Base-by-base conservation (phyloP, 2,329 filamentous ascomycete species). In the Kalmusia sp. region DNA sequence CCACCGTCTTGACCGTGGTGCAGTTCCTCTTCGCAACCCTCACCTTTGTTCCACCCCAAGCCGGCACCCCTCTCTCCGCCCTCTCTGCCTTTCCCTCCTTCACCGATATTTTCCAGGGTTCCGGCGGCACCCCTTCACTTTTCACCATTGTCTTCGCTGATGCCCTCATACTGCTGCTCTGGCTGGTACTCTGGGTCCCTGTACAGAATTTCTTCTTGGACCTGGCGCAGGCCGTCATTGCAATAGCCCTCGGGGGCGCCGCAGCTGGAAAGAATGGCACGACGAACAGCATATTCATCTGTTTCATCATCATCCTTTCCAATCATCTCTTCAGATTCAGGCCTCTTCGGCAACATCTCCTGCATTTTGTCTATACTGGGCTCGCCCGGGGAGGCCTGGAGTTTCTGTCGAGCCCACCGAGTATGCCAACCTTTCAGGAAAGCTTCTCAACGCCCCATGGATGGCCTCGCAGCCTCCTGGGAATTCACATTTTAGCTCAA, bases 21-120 rank as follows among this genome's bases (percentile, higher is more conserved):
- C 96, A 97, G 76, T 88, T 92, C 71, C 84, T 96, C 62, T 98
- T 97, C 77, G 92, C 93, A 63, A 88, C 92, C 61, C 84, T 97
- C 71, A 97, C 93, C 41, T 96, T 97, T 71, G 92, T 96, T 58
- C 91, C 92, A 39, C 90, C 92, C 15, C 76, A 78, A 57, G 86
- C 89, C 59, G 91, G 88, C 54, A 88, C 88, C 47, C 89, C 89
- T 66, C 87, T 91, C 54, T 89, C 90, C 60, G 83, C 85, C 69
- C 87, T 91, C 55, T 89, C 90, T 59, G 84, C 85, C 45, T 79
- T 89, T 51, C 82, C 92, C 58, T 95, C 91, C 69, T 85, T 96
- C 66, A 91, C 90, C 74, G 93, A 97, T 72, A 91, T 97, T 65
- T 93, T 97, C 70, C 91, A 96, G 72, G 90, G 90, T 54, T 90